phyloP scores from a whole-genome alignment of 2,329 filamentous ascomycete species.

The Xylariaceae sp. region DNA sequence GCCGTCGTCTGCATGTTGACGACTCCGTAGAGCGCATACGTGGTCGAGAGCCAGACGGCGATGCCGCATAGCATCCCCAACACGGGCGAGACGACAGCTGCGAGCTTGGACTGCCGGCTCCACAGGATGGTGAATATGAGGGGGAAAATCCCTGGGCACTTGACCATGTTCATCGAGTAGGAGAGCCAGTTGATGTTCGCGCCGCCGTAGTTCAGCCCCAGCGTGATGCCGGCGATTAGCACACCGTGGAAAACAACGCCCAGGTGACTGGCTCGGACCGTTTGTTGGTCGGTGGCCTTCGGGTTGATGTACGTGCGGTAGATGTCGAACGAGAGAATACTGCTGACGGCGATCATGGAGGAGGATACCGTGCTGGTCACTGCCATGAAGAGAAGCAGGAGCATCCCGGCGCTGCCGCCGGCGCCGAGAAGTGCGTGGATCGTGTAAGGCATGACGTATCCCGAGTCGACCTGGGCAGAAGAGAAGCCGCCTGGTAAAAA shows the following conservation, averaged over 20 bases:
- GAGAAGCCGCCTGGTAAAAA: slow-evolving; percentile 47
- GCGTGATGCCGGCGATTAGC: slow-evolving; percentile 51
- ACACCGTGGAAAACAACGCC: slow-evolving; percentile 49
- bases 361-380: slow-evolving; percentile 53
- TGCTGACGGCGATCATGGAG: slow-evolving; percentile 54
- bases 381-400: slow-evolving; percentile 55
- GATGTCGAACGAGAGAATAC: slow-evolving; percentile 53
- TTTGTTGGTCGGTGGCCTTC: slow-evolving; percentile 44
- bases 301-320: slow-evolving; percentile 55
- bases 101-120: slow-evolving; percentile 48
- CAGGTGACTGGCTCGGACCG: slow-evolving; percentile 49
- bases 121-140: slow-evolving; percentile 48
- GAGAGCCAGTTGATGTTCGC: slow-evolving; percentile 50
- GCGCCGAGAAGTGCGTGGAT: slow-evolving; percentile 47
- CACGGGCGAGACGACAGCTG: slow-evolving; percentile 40
- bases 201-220: slow-evolving; percentile 51
- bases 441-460: slow-evolving; percentile 51
- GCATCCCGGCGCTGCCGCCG: slow-evolving; percentile 45
- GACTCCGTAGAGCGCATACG: slow-evolving; percentile 42
- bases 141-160: slow-evolving; percentile 45
- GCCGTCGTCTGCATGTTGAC: slow-evolving; percentile 46
- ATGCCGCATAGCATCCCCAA: slow-evolving; percentile 48
- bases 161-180: slow-evolving; percentile 34
- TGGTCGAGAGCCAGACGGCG: slow-evolving; percentile 47
- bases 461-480: slow-evolving; percentile 43